Evolutionary conservation across 805 yeast genomes (phyloP).

Genomic region (Metschnikowia gelsemii): DNA sequence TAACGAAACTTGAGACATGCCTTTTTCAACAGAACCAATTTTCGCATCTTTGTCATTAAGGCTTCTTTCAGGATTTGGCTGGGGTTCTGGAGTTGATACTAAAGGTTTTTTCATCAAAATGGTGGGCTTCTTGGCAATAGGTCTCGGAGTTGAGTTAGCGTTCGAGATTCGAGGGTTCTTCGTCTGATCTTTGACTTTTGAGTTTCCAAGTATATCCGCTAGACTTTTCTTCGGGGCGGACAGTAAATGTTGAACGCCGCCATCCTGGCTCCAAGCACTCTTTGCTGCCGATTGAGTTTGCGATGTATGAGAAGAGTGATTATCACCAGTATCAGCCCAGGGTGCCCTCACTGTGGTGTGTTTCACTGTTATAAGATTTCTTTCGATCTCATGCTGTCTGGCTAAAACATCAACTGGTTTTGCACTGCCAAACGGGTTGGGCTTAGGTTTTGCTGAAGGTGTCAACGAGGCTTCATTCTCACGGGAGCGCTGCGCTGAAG

Average conservation of each 20-base stretch:
- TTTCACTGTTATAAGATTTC: constrained; percentile 21
- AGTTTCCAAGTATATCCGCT: constrained; percentile 39
- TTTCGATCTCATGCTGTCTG: constrained; percentile 62
- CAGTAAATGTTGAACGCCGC: background rate
- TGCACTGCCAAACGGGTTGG: constrained; percentile 81
- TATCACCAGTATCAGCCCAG: constrained; percentile 4
- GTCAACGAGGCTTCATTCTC: background rate
- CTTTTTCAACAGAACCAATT: background rate
- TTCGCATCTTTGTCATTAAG: background rate
- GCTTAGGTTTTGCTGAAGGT: constrained; percentile 31
- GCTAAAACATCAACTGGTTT: constrained; percentile 79
- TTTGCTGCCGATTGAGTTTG: background rate
- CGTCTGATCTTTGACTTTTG: constrained; percentile 18
- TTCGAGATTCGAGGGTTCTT: constrained; percentile 20
- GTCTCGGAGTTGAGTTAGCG: constrained; percentile 28
- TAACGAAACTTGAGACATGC: background rate
- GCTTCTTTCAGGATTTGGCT: background rate
- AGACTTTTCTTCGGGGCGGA: constrained; percentile 31
- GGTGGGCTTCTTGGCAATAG: constrained; percentile 31
- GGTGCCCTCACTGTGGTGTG: constrained; percentile 35
- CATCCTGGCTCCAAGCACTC: background rate
- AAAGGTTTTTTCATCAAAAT: constrained; percentile 33
- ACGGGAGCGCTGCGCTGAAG: background rate
- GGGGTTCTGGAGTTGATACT: constrained; percentile 4
- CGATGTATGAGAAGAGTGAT: background rate